These are phyloP conservation scores for Gonapodya prolifera DNA, from an alignment of 192 early-diverging fungal species.

Conservation along the genomic window DNA sequence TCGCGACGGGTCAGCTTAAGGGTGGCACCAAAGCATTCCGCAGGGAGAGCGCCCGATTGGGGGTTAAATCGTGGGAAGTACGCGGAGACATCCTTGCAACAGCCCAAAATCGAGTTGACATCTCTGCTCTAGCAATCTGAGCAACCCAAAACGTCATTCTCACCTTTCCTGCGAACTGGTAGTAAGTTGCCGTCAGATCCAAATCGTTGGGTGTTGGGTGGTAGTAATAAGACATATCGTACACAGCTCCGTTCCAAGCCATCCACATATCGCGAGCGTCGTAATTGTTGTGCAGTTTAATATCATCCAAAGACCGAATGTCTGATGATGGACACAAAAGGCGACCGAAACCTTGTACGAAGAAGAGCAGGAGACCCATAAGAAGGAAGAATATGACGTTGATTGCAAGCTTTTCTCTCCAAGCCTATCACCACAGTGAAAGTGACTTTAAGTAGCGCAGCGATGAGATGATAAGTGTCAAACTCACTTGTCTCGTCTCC, in stretches of 20 bases:
- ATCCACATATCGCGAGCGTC: conserved; percentile 44
- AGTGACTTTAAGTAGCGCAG: too few relatives aligned
- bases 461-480: too few relatives aligned
- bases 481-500: background rate
- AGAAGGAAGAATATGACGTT: conserved; percentile 72
- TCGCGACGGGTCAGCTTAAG: background rate
- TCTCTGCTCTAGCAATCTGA: too few relatives aligned
- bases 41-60: background rate
- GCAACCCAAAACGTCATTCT: too few relatives aligned
- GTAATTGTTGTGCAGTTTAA: conserved; percentile 36
- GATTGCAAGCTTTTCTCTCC: conserved; percentile 94
- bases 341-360: conserved; percentile 71
- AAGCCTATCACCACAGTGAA: too few relatives aligned
- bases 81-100: conserved; percentile 18
- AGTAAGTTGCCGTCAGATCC: conserved; percentile 13
- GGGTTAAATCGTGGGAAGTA: conserved; percentile 25
- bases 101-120: too few relatives aligned
- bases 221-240: conserved; percentile 49
- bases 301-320: conserved; percentile 46
- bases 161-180: conserved; percentile 16
- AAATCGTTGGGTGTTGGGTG: conserved; percentile 1
- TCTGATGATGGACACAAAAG: conserved; percentile 52
- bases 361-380: conserved; percentile 68
- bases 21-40: background rate
- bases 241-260: conserved; percentile 50